Evolutionary conservation across 441 rosid species (phyloP), one percentile per base, ranked within the genome.

Genomic region (Manihot esculenta): DNA sequence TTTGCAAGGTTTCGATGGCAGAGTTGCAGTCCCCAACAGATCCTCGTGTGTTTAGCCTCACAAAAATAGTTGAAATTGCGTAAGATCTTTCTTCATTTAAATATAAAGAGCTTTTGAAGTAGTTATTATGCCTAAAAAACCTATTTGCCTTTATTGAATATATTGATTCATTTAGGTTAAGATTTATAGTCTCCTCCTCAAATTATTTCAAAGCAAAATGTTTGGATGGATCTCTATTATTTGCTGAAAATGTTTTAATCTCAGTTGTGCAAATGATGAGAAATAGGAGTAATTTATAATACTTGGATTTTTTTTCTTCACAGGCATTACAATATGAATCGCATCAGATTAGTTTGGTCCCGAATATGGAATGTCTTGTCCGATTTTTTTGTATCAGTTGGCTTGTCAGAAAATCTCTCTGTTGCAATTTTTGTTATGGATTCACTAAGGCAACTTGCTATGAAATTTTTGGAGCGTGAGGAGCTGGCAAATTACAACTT

Each of bases 361-460:
- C 91, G 93, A 73, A 93, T 95, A 75, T 95, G 99, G 99, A 89
- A 80, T 83, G 91, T 93, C 78, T 97, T 95, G 54, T 93, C 99
- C n/a, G 95, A 95, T 78, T 95, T 95, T 82, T 95, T 93, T 79
- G 99, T 95, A 68, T 86, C 97, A 47, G 99, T 95, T 80, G 99
- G 99, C 72, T 80, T 95, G 85, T 93, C 97, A 14, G 99, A 93
- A 83, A 95, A 93, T 81, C 97, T 95, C 55, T 95, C 99, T 33
- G 99, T 95, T 50, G 97, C 99, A 65, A 95, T 93, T 70, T 95
- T 95, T 84, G 99, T 95, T 74, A 93, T 95, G 99, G 99, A 95
- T 83, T 95, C 98, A 49, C 78, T 95, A 80, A 87, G 99, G 75
- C 99, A 95, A 79, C 96, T 95, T 81, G 90, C 99, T 68, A 95